Percentiles rank a stretch among this genome's conserved stretches.
Evolutionary conservation across 2,329 filamentous ascomycete species (phyloP).

Genomic region (Aspergillus ibericus): DNA sequence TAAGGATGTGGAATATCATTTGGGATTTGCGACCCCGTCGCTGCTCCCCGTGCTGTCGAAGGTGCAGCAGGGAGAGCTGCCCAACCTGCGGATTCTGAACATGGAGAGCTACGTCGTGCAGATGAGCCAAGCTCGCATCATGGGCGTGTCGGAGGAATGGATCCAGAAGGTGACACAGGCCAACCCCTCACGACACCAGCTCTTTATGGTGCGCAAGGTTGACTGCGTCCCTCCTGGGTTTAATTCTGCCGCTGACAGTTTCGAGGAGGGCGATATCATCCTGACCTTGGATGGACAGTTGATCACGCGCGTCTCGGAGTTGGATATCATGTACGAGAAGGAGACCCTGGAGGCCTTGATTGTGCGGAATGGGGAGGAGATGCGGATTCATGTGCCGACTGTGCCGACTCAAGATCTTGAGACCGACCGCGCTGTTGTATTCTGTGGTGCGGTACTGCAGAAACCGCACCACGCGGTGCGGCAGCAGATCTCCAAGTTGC

Average conservation of each 20-base stretch:
- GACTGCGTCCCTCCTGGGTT: conserved; percentile 57
- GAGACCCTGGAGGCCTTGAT: conserved; percentile 80
- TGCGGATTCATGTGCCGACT: conserved; percentile 75
- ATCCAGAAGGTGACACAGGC: conserved; percentile 84
- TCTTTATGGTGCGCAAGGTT: conserved; percentile 98
- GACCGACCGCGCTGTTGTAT: conserved; percentile 86
- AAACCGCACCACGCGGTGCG: conserved; percentile 92
- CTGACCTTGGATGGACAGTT: conserved; percentile 87
- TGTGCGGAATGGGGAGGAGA: conserved; percentile 78
- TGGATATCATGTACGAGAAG: conserved; percentile 95
- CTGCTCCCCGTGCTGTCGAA: conserved; percentile 84
- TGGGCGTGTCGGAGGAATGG: conserved; percentile 96
- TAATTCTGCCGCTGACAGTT: conserved; percentile 54
- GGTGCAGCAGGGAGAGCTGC: conserved; percentile 76
- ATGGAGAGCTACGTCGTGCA: conserved; percentile 94
- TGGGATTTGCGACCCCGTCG: conserved; percentile 85
- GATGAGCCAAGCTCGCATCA: conserved; percentile 94
- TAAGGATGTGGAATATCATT: conserved; percentile 94
- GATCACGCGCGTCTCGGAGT: conserved; percentile 87
- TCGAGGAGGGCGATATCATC: conserved; percentile 89
- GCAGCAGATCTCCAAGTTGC: conserved; percentile 94
- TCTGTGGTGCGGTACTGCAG: conserved; percentile 92
- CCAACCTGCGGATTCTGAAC: conserved; percentile 84
- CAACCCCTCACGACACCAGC: conserved; percentile 88
- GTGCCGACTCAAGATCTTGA: conserved; percentile 88